Evolutionary conservation across 768 basidiomycete species (phyloP), one percentile per base, ranked within the genome.

Genomic region (Austroboletus festivus): DNA sequence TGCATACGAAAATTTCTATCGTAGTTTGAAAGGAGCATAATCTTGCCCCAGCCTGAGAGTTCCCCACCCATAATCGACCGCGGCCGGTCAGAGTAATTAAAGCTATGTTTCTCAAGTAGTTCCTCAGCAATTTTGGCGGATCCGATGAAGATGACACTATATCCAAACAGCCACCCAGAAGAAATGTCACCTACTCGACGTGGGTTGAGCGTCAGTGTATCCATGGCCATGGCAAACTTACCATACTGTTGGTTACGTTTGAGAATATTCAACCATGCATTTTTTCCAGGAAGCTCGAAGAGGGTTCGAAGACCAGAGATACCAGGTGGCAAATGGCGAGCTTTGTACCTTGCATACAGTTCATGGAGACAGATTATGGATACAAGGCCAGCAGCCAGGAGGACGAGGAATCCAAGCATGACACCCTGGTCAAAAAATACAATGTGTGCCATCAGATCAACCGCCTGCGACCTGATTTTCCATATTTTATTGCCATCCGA

Each of bases 41-140:
- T 50, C 16, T 59, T 59, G 15, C 47, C 54, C 57, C 59, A 59
- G 4, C 57, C 59, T 1, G 57, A 52, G 5, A 60, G 50, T 37
- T 60, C 57, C 0, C 57, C 59, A 21, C 40, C 20, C 57, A 59
- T 59, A 4, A 56, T 38, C 1, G 58, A 59, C 19, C 42, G 53
- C 23, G 58, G 59, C 11, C 55, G 57, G 22, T 61, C 59, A 8
- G 76, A 73, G 51, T 74, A 80, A 13, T 70, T 73, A 26, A 54
- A 50, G 20, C 73, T 64, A 24, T 73, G 68, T 47, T 71, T 78
- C 52, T 79, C 75, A 4, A 80, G 67, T 4, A 79, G 62, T 18
- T 79, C 77, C 16, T 59, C 55, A 8, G 72, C 68, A 5, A 69
- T 70, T 33, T 65, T 57, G 5, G 71, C 67, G 15, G 76, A 71